phyloP scores from a whole-genome alignment of 2,329 filamentous ascomycete species.

The Diaporthe australafricana region DNA sequence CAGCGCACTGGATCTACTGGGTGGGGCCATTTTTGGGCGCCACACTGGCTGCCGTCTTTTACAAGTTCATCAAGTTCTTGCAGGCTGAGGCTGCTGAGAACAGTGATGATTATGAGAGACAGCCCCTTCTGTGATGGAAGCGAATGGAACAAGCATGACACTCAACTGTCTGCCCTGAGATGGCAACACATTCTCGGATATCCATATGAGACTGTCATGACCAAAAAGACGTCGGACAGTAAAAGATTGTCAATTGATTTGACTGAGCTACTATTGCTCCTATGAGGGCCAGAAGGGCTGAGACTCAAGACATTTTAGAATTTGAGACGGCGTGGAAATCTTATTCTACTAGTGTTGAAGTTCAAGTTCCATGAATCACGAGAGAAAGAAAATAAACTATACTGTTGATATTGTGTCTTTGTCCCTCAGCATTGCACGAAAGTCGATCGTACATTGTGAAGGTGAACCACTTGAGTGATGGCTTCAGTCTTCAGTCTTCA shows the following conservation, averaged over 20 bases:
- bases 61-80: slow-evolving; percentile 59
- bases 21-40: slow-evolving; percentile 57
- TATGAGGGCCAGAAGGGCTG: no score
- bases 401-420: no score
- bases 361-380: no score
- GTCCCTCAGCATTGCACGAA: no score
- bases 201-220: not conserved
- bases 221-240: not conserved
- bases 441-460: no score
- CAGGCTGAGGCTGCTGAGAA: slow-evolving; percentile 43
- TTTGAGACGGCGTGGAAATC: no score
- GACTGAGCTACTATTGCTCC: not conserved
- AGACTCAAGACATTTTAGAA: no score
- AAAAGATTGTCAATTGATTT: not conserved
- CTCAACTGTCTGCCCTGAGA: not conserved
- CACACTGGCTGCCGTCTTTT: slow-evolving; percentile 47
- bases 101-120: slow-evolving; percentile 28
- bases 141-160: not conserved
- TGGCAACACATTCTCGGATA: not conserved
- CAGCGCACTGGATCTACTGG: slow-evolving; percentile 64
- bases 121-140: slow-evolving; percentile 29
- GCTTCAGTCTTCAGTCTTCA: no score
- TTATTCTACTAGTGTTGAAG: no score
- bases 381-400: no score
- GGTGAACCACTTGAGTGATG: no score